Evolutionary conservation across 163 green algal genomes (phyloP).

Genomic region (Prototheca cutis): DNA sequence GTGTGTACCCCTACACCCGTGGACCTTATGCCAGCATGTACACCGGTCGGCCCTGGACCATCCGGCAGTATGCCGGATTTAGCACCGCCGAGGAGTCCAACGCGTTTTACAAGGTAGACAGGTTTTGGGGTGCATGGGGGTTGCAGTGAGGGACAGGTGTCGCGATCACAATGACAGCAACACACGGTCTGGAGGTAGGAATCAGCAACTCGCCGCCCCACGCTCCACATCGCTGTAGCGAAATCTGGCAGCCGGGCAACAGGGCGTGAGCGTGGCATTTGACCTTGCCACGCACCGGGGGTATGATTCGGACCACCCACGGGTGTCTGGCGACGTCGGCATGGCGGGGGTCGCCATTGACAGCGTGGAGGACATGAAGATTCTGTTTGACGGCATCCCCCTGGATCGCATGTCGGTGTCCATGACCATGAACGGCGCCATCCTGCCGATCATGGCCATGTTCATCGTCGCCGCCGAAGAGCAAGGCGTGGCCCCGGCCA

Average conservation of each 20-base stretch:
- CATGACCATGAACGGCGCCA: conserved; percentile 77
- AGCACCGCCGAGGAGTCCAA: conserved; percentile 68
- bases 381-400: conserved; percentile 61
- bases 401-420: conserved; percentile 53
- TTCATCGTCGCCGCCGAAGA: conserved; percentile 60
- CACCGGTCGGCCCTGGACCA: conserved; percentile 55
- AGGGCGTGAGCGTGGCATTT: conserved; percentile 62
- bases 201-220: neutral
- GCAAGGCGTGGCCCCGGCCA: conserved; percentile 26
- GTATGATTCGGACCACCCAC: conserved; percentile 60
- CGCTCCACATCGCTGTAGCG: conserved; percentile 4
- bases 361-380: conserved; percentile 64
- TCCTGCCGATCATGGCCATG: conserved; percentile 58
- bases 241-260: conserved; percentile 47
- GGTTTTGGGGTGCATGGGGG: too few relatives aligned
- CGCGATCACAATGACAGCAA: too few relatives aligned
- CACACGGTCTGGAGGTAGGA: too few relatives aligned
- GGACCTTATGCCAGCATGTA: conserved; percentile 63
- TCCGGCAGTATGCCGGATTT: conserved; percentile 68
- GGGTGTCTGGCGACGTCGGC: conserved; percentile 55
- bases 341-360: conserved; percentile 65
- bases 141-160: too few relatives aligned
- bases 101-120: conserved; percentile 45
- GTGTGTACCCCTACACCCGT: conserved; percentile 49
- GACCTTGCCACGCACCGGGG: conserved; percentile 64